Evolutionary conservation across 106 monocot species (phyloP).

Genomic region (Vanilla planifolia): DNA sequence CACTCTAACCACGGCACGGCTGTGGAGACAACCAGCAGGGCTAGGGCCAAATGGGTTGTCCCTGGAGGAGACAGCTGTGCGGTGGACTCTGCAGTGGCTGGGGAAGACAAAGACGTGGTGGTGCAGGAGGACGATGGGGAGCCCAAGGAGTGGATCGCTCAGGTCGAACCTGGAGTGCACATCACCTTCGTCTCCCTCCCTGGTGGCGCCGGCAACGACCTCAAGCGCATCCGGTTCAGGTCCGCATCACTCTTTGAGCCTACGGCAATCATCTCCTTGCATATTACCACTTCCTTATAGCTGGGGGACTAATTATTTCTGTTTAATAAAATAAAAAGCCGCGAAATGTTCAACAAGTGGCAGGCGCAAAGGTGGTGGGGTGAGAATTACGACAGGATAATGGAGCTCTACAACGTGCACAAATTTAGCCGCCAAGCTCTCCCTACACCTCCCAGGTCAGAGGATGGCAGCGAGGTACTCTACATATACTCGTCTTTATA

Average conservation of each 20-base stretch:
- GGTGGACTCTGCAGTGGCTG: conserved; percentile 7
- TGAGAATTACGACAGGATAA: conserved; percentile 86
- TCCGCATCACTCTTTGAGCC: conserved; percentile 1
- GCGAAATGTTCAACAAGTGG: conserved; percentile 99
- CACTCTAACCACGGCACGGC: neutral
- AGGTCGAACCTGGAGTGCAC: conserved; percentile 94
- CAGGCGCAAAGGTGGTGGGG: conserved; percentile 99
- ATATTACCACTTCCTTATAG: no score
- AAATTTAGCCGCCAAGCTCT: conserved; percentile 73
- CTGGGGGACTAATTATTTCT: neutral
- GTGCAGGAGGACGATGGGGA: conserved; percentile 32
- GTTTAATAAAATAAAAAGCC: conserved; percentile 22
- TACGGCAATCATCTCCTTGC: no score
- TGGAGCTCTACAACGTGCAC: conserved; percentile 95
- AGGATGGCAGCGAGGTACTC: conserved; percentile 38
- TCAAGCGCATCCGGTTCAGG: conserved; percentile 96
- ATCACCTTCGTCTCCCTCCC: conserved; percentile 77
- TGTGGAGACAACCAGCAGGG: no score
- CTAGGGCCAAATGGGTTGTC: conserved; percentile 1
- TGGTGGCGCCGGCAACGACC: conserved; percentile 76
- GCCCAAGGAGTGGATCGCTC: conserved; percentile 87
- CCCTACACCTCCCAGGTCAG: conserved; percentile 63
- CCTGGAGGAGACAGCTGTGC: conserved; percentile 8
- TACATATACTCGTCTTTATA: neutral
- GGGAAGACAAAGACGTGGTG: conserved; percentile 5